phyloP scores from a whole-genome alignment of 2,329 filamentous ascomycete genomes.

The Fusarium euwallaceae region DNA sequence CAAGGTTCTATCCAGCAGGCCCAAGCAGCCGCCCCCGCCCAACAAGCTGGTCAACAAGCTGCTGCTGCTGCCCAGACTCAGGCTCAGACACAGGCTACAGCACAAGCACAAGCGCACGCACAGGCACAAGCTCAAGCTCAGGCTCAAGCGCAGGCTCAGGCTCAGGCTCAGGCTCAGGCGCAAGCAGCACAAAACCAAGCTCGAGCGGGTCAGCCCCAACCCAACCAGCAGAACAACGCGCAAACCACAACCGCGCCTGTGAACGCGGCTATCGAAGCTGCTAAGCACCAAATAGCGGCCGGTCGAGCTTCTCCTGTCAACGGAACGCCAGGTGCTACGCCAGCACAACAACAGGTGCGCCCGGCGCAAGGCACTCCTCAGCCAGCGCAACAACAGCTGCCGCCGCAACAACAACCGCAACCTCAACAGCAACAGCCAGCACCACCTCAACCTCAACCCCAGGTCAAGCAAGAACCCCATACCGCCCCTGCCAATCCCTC shows the following conservation, averaged over 20 bases:
- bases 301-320: slow-evolving; percentile 49
- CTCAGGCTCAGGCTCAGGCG: slow-evolving; percentile 25
- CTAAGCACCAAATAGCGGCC: slow-evolving; percentile 56
- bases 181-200: slow-evolving; percentile 37
- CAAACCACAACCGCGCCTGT: slow-evolving; percentile 55
- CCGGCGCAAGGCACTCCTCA: slow-evolving; percentile 45
- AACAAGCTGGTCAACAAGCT: slow-evolving; percentile 34
- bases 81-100: slow-evolving; percentile 30
- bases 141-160: slow-evolving; percentile 12
- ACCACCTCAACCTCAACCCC: slow-evolving; percentile 44
- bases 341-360: slow-evolving; percentile 47
- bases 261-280: slow-evolving; percentile 60
- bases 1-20: slow-evolving; percentile 47
- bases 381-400: slow-evolving; percentile 30
- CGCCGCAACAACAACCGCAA: not conserved
- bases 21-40: slow-evolving; percentile 42
- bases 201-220: slow-evolving; percentile 40
- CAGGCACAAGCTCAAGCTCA: slow-evolving; percentile 34
- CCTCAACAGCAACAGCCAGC: slow-evolving; percentile 22
- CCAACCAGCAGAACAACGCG: slow-evolving; percentile 46
- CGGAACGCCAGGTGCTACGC: slow-evolving; percentile 42
- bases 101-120: slow-evolving; percentile 26
- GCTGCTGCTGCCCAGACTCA: slow-evolving; percentile 23
- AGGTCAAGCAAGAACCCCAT: slow-evolving; percentile 52
- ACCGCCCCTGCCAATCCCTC: slow-evolving; percentile 64